phyloP scores from a whole-genome alignment of 805 yeast genomes.

The Millerozyma miso region DNA sequence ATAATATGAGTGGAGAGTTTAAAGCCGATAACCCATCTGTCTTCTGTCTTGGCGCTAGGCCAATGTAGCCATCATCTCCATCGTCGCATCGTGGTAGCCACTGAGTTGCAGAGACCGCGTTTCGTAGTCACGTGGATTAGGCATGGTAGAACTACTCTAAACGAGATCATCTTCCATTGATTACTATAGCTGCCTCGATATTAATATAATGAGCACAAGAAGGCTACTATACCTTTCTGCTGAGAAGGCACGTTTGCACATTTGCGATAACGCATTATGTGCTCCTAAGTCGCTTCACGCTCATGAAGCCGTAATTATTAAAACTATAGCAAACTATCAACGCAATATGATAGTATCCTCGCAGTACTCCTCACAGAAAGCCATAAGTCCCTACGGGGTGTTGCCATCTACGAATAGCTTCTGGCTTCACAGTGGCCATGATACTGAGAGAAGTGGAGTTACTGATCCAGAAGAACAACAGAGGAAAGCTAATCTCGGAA shows the following conservation, averaged over 20 bases:
- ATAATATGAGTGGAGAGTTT: too few species aligned
- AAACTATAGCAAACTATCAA: background rate
- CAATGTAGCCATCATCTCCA: too few species aligned
- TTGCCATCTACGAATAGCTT: too few species aligned
- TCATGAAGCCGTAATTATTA: background rate
- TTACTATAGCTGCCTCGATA: too few species aligned
- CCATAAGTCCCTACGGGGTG: background rate
- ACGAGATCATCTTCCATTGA: too few species aligned
- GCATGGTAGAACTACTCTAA: too few species aligned
- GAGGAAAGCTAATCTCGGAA: slow-evolving; percentile 50
- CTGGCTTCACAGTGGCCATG: background rate
- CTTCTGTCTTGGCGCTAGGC: too few species aligned
- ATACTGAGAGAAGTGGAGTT: background rate
- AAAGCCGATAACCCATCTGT: too few species aligned
- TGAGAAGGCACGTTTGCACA: background rate
- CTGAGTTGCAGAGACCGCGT: too few species aligned
- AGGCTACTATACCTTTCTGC: background rate
- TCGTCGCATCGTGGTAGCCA: too few species aligned
- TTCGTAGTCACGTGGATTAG: too few species aligned
- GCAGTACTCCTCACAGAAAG: background rate
- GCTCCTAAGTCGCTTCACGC: background rate
- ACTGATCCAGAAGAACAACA: slow-evolving; percentile 17
- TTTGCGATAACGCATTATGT: background rate
- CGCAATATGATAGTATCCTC: background rate
- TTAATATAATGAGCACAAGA: background rate